phyloP scores from a whole-genome alignment of 257 asterid species.

The Lantana camara region DNA sequence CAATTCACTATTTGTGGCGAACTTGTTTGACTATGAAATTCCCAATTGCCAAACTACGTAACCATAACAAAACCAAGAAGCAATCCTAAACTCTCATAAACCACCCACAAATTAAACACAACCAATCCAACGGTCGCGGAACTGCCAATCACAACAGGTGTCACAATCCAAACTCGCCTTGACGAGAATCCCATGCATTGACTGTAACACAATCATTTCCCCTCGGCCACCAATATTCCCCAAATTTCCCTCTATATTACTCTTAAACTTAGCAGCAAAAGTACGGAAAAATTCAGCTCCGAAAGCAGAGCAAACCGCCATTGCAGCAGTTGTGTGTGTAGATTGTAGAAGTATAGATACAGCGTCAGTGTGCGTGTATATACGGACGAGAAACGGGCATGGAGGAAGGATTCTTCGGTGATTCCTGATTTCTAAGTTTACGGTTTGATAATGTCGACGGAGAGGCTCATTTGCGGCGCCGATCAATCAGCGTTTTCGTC shows the following conservation, averaged over 20 bases:
- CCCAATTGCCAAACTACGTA: conserved; percentile 14
- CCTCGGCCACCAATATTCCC: conserved; percentile 12
- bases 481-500: conserved; percentile 45
- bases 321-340: not conserved
- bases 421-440: conserved; percentile 23
- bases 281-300: conserved; percentile 6
- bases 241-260: conserved; percentile 29
- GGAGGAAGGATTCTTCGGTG: conserved; percentile 15
- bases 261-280: conserved; percentile 15
- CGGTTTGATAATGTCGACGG: conserved; percentile 62
- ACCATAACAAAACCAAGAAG: not conserved
- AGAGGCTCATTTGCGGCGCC: conserved; percentile 55
- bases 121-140: conserved; percentile 20
- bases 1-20: conserved; percentile 9
- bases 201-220: conserved; percentile 3
- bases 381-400: conserved; percentile 9
- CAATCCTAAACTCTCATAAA: not conserved
- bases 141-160: conserved; percentile 26
- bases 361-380: not conserved
- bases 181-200: conserved; percentile 32
- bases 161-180: conserved; percentile 24
- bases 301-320: conserved; percentile 1
- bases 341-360: not conserved
- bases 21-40: conserved; percentile 9
- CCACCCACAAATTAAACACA: not conserved